These are phyloP conservation scores for Suhomyces bolitotheri DNA, from an alignment of 1,139 yeast species.

Conservation along the genomic window DNA sequence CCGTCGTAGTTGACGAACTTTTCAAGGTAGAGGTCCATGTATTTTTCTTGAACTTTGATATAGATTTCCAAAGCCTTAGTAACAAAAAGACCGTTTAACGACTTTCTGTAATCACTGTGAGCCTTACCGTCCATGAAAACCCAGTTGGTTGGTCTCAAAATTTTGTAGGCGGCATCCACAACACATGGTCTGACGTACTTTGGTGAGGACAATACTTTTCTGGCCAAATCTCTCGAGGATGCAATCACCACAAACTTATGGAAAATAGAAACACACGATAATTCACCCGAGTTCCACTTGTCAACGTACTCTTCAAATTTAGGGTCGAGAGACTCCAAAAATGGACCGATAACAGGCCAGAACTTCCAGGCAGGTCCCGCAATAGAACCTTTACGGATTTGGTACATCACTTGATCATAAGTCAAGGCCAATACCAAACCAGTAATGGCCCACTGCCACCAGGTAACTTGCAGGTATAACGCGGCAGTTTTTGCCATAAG, in stretches of 20 bases:
- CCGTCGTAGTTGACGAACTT: conserved; percentile 60
- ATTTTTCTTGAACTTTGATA: conserved; percentile 77
- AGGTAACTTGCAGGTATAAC: conserved; percentile 20
- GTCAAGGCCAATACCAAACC: conserved; percentile 53
- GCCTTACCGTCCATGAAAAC: conserved; percentile 95
- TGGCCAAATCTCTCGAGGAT: conserved; percentile 82
- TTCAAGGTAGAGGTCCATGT: conserved; percentile 79
- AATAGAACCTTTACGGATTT: conserved; percentile 76
- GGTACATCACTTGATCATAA: conserved; percentile 81
- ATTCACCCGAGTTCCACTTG: conserved; percentile 93
- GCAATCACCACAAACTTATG: conserved; percentile 98
- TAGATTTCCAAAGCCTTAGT: conserved; percentile 79
- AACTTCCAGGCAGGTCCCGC: conserved; percentile 86
- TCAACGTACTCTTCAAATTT: conserved; percentile 90
- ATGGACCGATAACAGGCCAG: conserved; percentile 97
- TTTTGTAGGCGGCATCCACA: conserved; percentile 93
- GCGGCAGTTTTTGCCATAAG: conserved; percentile 7
- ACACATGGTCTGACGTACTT: conserved; percentile 93
- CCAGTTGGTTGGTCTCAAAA: conserved; percentile 94
- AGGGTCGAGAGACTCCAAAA: conserved; percentile 92
- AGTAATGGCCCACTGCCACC: conserved; percentile 56
- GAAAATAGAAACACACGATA: conserved; percentile 94
- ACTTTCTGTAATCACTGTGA: conserved; percentile 88
- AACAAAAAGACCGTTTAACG: conserved; percentile 86
- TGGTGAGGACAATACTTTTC: conserved; percentile 85